Percentiles rank a stretch among this genome's conserved stretches.
phyloP scores from a whole-genome alignment of 2,329 filamentous ascomycete species.

The Neocatenulostroma microsporum region DNA sequence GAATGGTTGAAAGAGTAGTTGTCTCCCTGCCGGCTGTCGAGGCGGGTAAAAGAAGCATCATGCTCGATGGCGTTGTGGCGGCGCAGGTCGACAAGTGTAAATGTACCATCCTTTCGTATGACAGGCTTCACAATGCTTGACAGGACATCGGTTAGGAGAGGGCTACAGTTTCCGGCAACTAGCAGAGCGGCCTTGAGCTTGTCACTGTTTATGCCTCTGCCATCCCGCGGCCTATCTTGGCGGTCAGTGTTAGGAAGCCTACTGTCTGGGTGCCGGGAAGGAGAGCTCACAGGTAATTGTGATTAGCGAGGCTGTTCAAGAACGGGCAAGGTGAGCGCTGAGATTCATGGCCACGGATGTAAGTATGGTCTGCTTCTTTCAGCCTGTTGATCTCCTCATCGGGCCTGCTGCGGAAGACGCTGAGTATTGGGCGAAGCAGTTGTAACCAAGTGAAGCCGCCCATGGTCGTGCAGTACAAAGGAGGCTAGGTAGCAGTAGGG shows the following conservation, averaged over 20 bases:
- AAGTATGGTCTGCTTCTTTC: constrained; percentile 2
- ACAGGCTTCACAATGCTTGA: constrained; percentile 17
- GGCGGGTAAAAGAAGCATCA: constrained; percentile 29
- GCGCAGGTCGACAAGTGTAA: constrained; percentile 27
- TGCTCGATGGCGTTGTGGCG: constrained; percentile 31
- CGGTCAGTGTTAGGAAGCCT: not conserved
- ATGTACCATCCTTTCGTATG: constrained; percentile 23
- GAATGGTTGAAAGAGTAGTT: constrained; percentile 31
- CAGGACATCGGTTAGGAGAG: constrained; percentile 22
- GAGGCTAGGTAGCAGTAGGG: too few relatives aligned
- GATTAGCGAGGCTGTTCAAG: constrained; percentile 27
- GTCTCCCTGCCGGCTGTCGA: constrained; percentile 29
- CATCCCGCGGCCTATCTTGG: constrained; percentile 29
- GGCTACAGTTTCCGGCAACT: constrained; percentile 1
- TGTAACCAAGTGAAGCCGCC: constrained; percentile 2
- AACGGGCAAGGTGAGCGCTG: constrained; percentile 21
- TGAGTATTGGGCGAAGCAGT: not conserved
- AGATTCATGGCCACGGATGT: constrained; percentile 17
- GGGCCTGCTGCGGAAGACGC: not conserved
- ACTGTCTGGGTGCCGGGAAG: too few relatives aligned
- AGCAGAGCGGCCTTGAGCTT: constrained; percentile 24
- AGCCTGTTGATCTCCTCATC: not conserved
- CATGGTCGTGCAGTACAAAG: not conserved
- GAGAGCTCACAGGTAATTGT: constrained; percentile 29
- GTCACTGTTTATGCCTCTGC: constrained; percentile 26